Evolutionary conservation across 2,329 filamentous ascomycete species (phyloP).

Genomic region (Beauveria australis): DNA sequence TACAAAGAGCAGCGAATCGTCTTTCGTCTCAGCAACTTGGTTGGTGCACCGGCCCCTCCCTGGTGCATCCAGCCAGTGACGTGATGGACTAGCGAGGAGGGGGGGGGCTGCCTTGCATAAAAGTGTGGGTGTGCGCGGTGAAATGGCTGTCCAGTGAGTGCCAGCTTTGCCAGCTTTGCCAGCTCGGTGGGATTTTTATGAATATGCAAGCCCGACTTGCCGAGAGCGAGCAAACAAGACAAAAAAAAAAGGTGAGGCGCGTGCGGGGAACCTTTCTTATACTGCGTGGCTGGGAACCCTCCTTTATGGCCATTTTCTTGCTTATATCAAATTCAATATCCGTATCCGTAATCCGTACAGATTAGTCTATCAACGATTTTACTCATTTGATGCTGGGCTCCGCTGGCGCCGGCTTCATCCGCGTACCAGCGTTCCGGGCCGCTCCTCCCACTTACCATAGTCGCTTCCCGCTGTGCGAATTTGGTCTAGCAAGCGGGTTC

Average conservation of each 20-base stretch:
- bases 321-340: background rate
- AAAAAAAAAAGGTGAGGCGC: background rate
- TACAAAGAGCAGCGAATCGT: background rate
- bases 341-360: too few species aligned
- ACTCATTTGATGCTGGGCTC: background rate
- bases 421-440: background rate
- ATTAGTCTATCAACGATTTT: too few species aligned
- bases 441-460: background rate
- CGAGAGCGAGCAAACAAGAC: background rate
- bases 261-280: background rate
- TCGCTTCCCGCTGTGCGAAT: background rate
- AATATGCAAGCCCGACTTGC: background rate
- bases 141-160: background rate
- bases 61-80: constrained; percentile 4
- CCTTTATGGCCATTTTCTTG: background rate
- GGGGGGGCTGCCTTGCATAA: background rate
- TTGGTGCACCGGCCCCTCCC: background rate
- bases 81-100: background rate
- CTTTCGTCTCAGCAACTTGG: background rate
- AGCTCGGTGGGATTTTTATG: background rate
- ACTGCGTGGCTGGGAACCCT: background rate
- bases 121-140: background rate
- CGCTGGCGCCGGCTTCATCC: constrained; percentile 3
- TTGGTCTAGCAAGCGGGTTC: background rate
- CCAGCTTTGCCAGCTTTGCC: too few species aligned